phyloP scores from a whole-genome alignment of 768 basidiomycete species.

The Hypholoma fasciculare region DNA sequence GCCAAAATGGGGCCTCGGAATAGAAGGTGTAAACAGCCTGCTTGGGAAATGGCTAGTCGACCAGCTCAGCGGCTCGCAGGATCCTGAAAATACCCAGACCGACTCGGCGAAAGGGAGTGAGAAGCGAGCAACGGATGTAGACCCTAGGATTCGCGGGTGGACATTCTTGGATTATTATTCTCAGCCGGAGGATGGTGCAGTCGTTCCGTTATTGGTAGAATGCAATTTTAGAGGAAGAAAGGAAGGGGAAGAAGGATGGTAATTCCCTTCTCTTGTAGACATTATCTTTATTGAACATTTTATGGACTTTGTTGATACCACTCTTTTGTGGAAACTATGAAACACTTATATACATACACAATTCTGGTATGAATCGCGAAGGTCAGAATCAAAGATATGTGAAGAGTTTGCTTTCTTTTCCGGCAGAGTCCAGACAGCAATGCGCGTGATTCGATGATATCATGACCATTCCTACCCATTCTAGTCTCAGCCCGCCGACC shows the following conservation, averaged over 20 bases:
- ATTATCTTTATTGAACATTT: neutral
- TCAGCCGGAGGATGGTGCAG: constrained; percentile 49
- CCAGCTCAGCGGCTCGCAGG: constrained; percentile 33
- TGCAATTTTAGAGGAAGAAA: constrained; percentile 67
- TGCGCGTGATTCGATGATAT: too few species aligned
- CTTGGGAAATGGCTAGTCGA: constrained; percentile 72
- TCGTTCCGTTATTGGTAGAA: constrained; percentile 72
- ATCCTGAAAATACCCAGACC: neutral
- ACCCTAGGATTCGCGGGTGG: constrained; percentile 70
- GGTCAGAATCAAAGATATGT: too few species aligned
- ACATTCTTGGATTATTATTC: constrained; percentile 72
- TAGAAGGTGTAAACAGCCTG: constrained; percentile 86
- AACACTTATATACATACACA: too few species aligned
- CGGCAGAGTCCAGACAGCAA: too few species aligned
- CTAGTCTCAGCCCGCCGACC: neutral
- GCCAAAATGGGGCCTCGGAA: constrained; percentile 72
- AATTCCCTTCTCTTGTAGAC: neutral
- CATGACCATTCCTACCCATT: too few species aligned
- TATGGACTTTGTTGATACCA: too few species aligned
- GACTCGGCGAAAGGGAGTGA: constrained; percentile 11
- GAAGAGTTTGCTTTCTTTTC: too few species aligned
- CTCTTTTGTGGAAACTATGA: too few species aligned
- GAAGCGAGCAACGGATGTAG: constrained; percentile 9
- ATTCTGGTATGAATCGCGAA: too few species aligned
- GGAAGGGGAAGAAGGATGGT: constrained; percentile 44